Evolutionary conservation across 2,329 filamentous ascomycete genomes (phyloP).

Genomic region (Colletotrichum acutatum): DNA sequence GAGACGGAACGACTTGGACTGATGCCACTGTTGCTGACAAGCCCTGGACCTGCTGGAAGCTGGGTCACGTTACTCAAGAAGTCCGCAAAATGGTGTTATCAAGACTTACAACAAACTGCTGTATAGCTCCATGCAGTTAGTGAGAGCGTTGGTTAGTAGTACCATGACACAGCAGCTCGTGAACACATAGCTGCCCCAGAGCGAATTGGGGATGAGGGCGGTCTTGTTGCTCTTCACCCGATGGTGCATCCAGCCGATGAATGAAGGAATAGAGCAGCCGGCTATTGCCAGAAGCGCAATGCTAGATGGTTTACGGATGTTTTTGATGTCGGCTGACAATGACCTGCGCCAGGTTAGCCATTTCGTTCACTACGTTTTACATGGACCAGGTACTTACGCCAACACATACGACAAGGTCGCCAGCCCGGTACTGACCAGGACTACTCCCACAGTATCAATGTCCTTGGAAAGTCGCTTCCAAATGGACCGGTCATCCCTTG

Average conservation of each 20-base stretch:
- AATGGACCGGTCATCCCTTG: slow-evolving; percentile 49
- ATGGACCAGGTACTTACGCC: slow-evolving; percentile 1
- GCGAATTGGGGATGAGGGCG: slow-evolving; percentile 60
- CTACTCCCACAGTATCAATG: slow-evolving; percentile 18
- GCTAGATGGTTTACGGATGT: neutral
- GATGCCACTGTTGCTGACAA: slow-evolving; percentile 51
- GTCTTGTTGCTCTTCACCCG: neutral
- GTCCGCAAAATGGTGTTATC: neutral
- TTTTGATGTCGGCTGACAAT: slow-evolving; percentile 12
- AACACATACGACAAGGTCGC: slow-evolving; percentile 11
- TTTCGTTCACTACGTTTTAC: slow-evolving; percentile 49
- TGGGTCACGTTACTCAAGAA: slow-evolving; percentile 32
- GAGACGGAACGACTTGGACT: slow-evolving; percentile 51
- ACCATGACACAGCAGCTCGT: slow-evolving; percentile 60
- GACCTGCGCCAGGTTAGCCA: slow-evolving; percentile 7
- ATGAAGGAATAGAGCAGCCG: neutral
- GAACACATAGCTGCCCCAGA: slow-evolving; percentile 65
- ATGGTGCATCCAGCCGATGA: slow-evolving; percentile 17
- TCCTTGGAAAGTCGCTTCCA: slow-evolving; percentile 4
- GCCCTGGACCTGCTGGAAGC: slow-evolving; percentile 57
- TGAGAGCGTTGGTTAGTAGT: slow-evolving; percentile 51
- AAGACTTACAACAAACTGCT: slow-evolving; percentile 52
- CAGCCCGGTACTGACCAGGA: neutral
- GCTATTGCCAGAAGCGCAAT: slow-evolving; percentile 8
- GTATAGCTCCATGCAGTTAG: slow-evolving; percentile 56